phyloP scores from a whole-genome alignment of 306 rosid genomes.

The Senna siamea region DNA sequence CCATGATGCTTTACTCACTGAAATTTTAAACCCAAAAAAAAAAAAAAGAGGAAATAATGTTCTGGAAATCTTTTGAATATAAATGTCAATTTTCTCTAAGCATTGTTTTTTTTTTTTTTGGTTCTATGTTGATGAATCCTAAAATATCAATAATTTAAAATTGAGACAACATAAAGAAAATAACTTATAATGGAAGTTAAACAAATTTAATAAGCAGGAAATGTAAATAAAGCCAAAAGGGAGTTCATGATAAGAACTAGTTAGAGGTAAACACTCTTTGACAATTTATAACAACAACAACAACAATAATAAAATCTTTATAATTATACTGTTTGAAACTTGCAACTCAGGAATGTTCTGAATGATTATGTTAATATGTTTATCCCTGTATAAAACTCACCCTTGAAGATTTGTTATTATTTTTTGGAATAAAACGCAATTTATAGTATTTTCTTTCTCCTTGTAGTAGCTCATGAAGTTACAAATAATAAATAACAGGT shows the following conservation, averaged over 20 bases:
- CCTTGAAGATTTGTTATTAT: not conserved
- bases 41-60: no score
- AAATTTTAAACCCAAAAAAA: not conserved
- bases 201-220: conserved; percentile 13
- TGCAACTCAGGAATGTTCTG: conserved; percentile 9
- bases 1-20: conserved; percentile 19
- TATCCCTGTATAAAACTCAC: not conserved
- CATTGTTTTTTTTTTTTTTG: not conserved
- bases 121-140: conserved; percentile 1
- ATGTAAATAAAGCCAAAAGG: not conserved
- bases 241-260: not conserved
- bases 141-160: conserved; percentile 15
- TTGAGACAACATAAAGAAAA: conserved; percentile 6
- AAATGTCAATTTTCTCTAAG: conserved; percentile 36
- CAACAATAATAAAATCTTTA: no score
- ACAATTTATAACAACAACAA: not conserved
- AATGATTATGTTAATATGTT: not conserved
- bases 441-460: conserved; percentile 21
- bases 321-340: not conserved
- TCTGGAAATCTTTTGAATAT: not conserved
- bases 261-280: no score
- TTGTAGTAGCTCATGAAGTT: conserved; percentile 9
- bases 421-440: no score
- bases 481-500: conserved; percentile 12
- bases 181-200: not conserved